Base-by-base conservation (phyloP, 257 asterid genomes). In the Forsythia suspensa region DNA sequence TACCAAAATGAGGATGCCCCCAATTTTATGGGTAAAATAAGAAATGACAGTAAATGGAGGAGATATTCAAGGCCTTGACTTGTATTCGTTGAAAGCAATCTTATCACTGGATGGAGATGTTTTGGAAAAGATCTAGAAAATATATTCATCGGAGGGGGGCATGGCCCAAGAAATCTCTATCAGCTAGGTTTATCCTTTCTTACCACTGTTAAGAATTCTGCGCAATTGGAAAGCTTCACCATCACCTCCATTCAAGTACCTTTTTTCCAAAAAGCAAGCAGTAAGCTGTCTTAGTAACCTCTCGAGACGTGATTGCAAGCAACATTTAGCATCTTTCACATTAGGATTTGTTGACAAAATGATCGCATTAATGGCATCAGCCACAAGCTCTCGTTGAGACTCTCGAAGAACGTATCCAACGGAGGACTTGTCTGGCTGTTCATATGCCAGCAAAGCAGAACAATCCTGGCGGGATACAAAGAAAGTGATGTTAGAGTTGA, bases 361-460 rank as follows among this genome's bases (percentile, higher is more conserved):
- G 84, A 76, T 79, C 24, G 98, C 91, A 39, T 93, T 95, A 70
- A 92, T 91, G 34, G 98, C 97, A 88, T 95, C 99, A 9, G 99
- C 99, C 85, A 92, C 92, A 68, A 92, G 89, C 77, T 92, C 99
- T 52, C 95, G 87, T 80, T 93, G 99, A 41, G 97, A 79, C 38
- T 92, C 93, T 70, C 80, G 87, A 63, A 93, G 93, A 74, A 95
- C 93, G 85, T 95, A 95, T 76, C 97, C 99, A 38, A 95, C 94
- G 6, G 92, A 84, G 43, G 94, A 90, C 75, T 84, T 84, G 74
- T 82, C 82, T 41, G 99, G 98, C 67, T 90, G 85, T 76, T 90
- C 97, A 40, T 92, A 94, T 15, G 97, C 99, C 82, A 95, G 83
- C 81, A 95, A 86, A 67, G 97, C 93, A 76, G 97, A 97, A 83